Percentiles rank a stretch among this genome's conserved stretches.
Conservation (phyloP, 2,329 filamentous ascomycete species). For the Tolypocladium tropicale region DNA sequence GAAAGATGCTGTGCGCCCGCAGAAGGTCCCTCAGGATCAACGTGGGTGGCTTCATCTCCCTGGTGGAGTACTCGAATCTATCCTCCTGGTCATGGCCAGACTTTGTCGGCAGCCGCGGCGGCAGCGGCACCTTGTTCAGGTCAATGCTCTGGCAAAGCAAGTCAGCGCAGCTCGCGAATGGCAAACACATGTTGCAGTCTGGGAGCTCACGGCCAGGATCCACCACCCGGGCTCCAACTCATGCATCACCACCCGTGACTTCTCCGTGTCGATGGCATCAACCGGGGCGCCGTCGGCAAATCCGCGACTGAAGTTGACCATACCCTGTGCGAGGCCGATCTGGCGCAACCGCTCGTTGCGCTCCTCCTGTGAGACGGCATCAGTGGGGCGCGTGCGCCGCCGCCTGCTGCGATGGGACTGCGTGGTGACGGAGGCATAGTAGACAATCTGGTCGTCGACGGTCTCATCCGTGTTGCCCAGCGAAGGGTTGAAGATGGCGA, state of each 20-base stretch:
- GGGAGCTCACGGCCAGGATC: constrained; percentile 71
- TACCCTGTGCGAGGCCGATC: constrained; percentile 92
- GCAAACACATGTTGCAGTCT: not conserved
- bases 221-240: constrained; percentile 92
- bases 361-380: constrained; percentile 47
- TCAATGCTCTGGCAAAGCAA: constrained; percentile 44
- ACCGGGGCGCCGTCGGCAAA: constrained; percentile 72
- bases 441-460: constrained; percentile 77
- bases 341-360: constrained; percentile 82
- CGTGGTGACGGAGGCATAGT: constrained; percentile 62
- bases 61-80: constrained; percentile 70
- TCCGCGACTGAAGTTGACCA: constrained; percentile 83
- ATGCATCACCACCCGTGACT: constrained; percentile 70
- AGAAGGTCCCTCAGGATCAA: constrained; percentile 72
- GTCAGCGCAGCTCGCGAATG: constrained; percentile 2
- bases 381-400: constrained; percentile 31
- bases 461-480: constrained; percentile 50
- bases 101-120: constrained; percentile 37
- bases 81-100: constrained; percentile 28
- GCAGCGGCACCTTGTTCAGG: constrained; percentile 61
- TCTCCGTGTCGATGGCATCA: constrained; percentile 85
- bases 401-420: constrained; percentile 28
- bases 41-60: constrained; percentile 76
- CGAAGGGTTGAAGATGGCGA: constrained; percentile 90
- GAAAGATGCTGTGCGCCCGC: constrained; percentile 73